Evolutionary conservation across 352 stramenopile genomes (phyloP), one percentile per base, ranked within the genome.

Genomic region (Phytophthora pseudosyringae): DNA sequence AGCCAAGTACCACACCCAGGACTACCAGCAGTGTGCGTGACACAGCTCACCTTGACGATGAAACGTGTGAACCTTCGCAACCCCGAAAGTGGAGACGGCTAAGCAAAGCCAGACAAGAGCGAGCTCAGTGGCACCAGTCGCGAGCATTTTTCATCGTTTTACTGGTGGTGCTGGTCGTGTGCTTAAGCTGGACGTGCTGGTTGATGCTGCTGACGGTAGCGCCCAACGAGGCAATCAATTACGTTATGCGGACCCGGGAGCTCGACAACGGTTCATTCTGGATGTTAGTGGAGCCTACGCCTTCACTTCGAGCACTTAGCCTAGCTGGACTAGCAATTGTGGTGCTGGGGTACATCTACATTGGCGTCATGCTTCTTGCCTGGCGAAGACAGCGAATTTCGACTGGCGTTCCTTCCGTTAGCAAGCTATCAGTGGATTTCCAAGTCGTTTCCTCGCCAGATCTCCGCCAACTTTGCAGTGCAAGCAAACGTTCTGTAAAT

Each of bases 211-310:
- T 85, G 10, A 71, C 73, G 8, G 13, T 71, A 4, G 43, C 61
- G 1, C 67, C 75, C 12, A 76, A 76, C 28, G 39, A 58, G 3
- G 67, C 55, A 0, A 67, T 78, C 52, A 87, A 83, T 57, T 67
- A 57, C 32, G 6, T 75, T 28, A 83, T 73, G 66, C 16, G 32
- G 8, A 87, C 75, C 1, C 28, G 52, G 10, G 43, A 71, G 5
- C 68, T 75, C 11, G 73, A 81, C 48, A 39, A 71, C 13, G 75
- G 75, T 11, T 60, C 58, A 2, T 84, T 81, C 48, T 87, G 78
- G 73, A 33, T 75, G 12, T n/a, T 87, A 1, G 52, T 65, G 1
- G 61, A 82, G 12, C 60, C 72, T 12, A 44, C 65, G 6, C 26
- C 55, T 1, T 40, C 41, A 21, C 48, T 79, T 21, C 31, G 55